Evolutionary conservation across 768 basidiomycete species (phyloP).

Genomic region (Crepidotus variabilis): DNA sequence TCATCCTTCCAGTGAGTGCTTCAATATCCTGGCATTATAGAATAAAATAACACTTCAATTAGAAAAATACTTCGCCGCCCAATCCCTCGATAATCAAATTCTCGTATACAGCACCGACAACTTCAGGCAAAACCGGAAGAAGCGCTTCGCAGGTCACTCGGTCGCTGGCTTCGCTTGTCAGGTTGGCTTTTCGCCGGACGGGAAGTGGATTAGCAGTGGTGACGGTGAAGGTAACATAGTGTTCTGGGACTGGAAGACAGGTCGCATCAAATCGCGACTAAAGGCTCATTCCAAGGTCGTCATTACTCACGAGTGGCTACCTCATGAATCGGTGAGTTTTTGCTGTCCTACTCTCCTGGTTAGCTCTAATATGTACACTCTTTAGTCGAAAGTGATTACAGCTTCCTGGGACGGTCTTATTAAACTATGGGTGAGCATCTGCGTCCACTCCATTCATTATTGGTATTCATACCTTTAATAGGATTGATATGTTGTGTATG

Average conservation of each 20-base stretch:
- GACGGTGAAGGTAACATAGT: conserved; percentile 94
- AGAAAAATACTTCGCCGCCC: conserved; percentile 97
- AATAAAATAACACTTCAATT: too few relatives aligned
- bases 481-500: conserved; percentile 30
- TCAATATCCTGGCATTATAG: conserved; percentile 6
- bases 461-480: conserved; percentile 16
- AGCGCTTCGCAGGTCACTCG: conserved; percentile 95
- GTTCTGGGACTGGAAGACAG: conserved; percentile 99
- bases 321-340: conserved; percentile 86
- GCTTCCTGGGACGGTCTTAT: conserved; percentile 98
- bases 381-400: conserved; percentile 92
- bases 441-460: not conserved
- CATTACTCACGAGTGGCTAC: conserved; percentile 96
- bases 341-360: conserved; percentile 43
- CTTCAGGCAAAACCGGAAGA: conserved; percentile 98
- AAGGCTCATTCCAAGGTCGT: conserved; percentile 95
- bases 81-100: conserved; percentile 98
- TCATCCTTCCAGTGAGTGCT: conserved; percentile 85
- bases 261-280: conserved; percentile 86
- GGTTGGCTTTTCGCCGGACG: conserved; percentile 96
- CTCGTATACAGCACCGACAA: conserved; percentile 96
- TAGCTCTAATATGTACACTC: conserved; percentile 22
- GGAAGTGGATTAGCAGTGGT: conserved; percentile 96
- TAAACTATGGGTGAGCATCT: conserved; percentile 84
- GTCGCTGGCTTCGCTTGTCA: conserved; percentile 97